Conservation (phyloP, 116 monocot genomes). For the Thalassia testudinum region DNA sequence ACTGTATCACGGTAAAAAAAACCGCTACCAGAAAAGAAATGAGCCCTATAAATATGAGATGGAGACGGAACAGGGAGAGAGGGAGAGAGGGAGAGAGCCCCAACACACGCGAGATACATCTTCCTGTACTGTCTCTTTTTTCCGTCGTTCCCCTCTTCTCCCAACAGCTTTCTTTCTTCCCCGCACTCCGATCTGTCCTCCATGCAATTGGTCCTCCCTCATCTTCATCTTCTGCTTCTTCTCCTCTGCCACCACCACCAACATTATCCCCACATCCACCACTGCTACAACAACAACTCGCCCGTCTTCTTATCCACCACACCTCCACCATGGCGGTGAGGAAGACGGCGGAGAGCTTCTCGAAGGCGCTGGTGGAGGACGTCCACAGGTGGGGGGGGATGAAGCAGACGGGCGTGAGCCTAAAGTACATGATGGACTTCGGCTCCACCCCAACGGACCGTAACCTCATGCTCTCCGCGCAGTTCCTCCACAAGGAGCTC, state of each 20-base stretch:
- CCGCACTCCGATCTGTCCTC: too few relatives aligned
- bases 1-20: too few relatives aligned
- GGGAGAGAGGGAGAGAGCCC: too few relatives aligned
- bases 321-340: slow-evolving; percentile 31
- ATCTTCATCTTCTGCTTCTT: too few relatives aligned
- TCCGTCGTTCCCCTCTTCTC: too few relatives aligned
- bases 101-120: too few relatives aligned
- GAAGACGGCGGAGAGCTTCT: slow-evolving; percentile 48
- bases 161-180: too few relatives aligned
- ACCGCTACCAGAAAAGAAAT: too few relatives aligned
- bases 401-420: slow-evolving; percentile 89
- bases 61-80: too few relatives aligned
- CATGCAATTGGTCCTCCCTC: too few relatives aligned
- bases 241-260: neutral
- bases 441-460: slow-evolving; percentile 51
- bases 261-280: neutral
- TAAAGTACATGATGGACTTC: slow-evolving; percentile 98
- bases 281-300: neutral
- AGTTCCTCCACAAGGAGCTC: slow-evolving; percentile 95
- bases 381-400: slow-evolving; percentile 74
- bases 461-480: slow-evolving; percentile 67
- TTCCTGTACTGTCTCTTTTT: too few relatives aligned
- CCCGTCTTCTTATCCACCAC: neutral
- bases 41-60: too few relatives aligned
- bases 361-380: slow-evolving; percentile 54